Evolutionary conservation across 208 protist species (phyloP), one percentile per base, ranked within the genome.

Genomic region (Hexamita inflata): DNA sequence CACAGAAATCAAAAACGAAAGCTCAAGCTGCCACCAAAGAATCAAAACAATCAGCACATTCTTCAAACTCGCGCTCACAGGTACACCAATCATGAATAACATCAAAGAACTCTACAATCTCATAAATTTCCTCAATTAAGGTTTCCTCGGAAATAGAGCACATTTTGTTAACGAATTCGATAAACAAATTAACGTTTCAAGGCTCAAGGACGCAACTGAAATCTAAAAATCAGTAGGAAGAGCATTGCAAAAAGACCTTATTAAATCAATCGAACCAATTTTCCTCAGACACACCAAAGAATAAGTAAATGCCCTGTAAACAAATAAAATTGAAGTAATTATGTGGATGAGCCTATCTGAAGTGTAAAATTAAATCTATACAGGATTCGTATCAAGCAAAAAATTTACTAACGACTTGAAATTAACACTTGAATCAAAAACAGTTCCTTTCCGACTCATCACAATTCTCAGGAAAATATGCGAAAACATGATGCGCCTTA

Each of bases 21-120:
- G 11, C 7, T 49, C 64, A 9, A 4, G 42, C 11, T 11, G 24
- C 26, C n/a, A 15, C 15, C 35, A 15, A 2, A 15, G 32, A 11
- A 9, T 70, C 11, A 40, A 49, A 32, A 13, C 26, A 9, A 13
- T 45, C 9, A 38, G 15, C 4, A 32, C n/a, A 13, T 9, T 15
- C 64, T 70, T 70, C 38, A 70, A 70, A 38, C 2, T 70, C 11
- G 64, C 32, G 11, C 40, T 70, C 30, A 70, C 64, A 19, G 64
- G 64, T 11, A 70, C 64, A n/a, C 64, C 64, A 15, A 34, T 70
- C 30, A 70, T 70, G 34, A 70, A 70, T 34, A 49, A 70, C 64
- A n/a, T 70, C 11, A n/a, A 2, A 24, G 64, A 70, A n/a, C 40
- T 70, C 7, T 70, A 19, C 30, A 38, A n/a, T 49, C 7, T 70